A percentile compares a stretch with the other conserved stretches of the same genome.
Evolutionary conservation across 495 filamentous ascomycete species (phyloP).

Genomic region (Podospora comata): DNA sequence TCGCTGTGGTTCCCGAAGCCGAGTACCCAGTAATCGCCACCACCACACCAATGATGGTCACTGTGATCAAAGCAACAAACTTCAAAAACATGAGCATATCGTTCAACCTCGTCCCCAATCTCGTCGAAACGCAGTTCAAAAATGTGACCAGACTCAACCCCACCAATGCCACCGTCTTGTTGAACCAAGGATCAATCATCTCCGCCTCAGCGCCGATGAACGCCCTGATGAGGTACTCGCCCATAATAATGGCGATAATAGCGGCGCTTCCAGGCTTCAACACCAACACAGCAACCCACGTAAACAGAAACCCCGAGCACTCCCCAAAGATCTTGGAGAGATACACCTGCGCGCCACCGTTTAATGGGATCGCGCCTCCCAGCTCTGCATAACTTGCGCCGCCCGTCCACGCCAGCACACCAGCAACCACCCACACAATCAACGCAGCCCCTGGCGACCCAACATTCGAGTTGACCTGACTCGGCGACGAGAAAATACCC

Average conservation of each 20-base stretch:
- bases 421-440: conserved; percentile 86
- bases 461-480: conserved; percentile 87
- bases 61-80: conserved; percentile 81
- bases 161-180: conserved; percentile 79
- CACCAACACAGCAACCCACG: conserved; percentile 92
- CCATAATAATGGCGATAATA: conserved; percentile 96
- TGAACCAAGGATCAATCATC: conserved; percentile 76
- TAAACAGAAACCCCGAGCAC: conserved; percentile 85
- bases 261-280: conserved; percentile 89
- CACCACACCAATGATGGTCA: conserved; percentile 84
- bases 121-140: conserved; percentile 87
- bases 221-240: conserved; percentile 89
- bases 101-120: conserved; percentile 75
- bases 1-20: conserved; percentile 63
- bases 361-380: conserved; percentile 91
- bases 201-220: conserved; percentile 76
- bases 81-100: conserved; percentile 96
- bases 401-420: conserved; percentile 91
- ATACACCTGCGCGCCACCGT: conserved; percentile 91
- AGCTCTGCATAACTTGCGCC: conserved; percentile 95
- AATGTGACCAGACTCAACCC: conserved; percentile 74
- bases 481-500: conserved; percentile 93
- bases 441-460: conserved; percentile 90
- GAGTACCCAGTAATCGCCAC: conserved; percentile 85
- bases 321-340: conserved; percentile 95